These are phyloP conservation scores for Cyclostephanos invisitatus DNA, from an alignment of 108 stramenopile genomes.

Conservation along the genomic window DNA sequence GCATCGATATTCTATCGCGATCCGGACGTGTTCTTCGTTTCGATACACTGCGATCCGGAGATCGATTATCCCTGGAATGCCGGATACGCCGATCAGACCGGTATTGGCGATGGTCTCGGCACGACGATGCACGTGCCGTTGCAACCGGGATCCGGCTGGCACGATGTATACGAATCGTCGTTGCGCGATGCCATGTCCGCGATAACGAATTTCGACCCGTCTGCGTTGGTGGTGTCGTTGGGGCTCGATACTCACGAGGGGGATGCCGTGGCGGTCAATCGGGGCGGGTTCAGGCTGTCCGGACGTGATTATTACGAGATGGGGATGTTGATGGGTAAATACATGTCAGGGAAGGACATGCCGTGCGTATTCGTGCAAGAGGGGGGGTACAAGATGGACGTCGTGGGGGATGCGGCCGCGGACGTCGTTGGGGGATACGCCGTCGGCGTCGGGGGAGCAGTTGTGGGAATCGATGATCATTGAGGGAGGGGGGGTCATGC, in stretches of 20 bases:
- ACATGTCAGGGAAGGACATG: slow-evolving; percentile 25
- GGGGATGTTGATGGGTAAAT: slow-evolving; percentile 58
- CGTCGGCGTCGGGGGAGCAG: slow-evolving; percentile 5
- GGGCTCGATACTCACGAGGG: slow-evolving; percentile 77
- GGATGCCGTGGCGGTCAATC: slow-evolving; percentile 66
- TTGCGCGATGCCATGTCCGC: slow-evolving; percentile 55
- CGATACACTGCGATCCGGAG: slow-evolving; percentile 80
- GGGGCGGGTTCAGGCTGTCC: slow-evolving; percentile 66
- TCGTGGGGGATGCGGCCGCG: slow-evolving; percentile 66
- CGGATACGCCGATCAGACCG: slow-evolving; percentile 77
- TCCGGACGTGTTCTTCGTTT: slow-evolving; percentile 54
- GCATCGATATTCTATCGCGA: slow-evolving; percentile 33
- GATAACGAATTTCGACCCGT: slow-evolving; percentile 51
- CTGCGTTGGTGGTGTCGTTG: slow-evolving; percentile 67
- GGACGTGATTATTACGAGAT: slow-evolving; percentile 64
- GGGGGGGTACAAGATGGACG: slow-evolving; percentile 83
- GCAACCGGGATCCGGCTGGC: slow-evolving; percentile 67
- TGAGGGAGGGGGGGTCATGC: too few species aligned
- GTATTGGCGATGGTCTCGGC: slow-evolving; percentile 53
- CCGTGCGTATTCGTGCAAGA: slow-evolving; percentile 73
- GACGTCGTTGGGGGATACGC: slow-evolving; percentile 64
- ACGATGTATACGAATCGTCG: slow-evolving; percentile 49
- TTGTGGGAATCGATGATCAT: too few species aligned
- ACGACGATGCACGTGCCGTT: slow-evolving; percentile 69
- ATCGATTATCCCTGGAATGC: slow-evolving; percentile 84